Conservation (phyloP, 1,139 yeast species). For the Protomyces arabidopsidicola region DNA sequence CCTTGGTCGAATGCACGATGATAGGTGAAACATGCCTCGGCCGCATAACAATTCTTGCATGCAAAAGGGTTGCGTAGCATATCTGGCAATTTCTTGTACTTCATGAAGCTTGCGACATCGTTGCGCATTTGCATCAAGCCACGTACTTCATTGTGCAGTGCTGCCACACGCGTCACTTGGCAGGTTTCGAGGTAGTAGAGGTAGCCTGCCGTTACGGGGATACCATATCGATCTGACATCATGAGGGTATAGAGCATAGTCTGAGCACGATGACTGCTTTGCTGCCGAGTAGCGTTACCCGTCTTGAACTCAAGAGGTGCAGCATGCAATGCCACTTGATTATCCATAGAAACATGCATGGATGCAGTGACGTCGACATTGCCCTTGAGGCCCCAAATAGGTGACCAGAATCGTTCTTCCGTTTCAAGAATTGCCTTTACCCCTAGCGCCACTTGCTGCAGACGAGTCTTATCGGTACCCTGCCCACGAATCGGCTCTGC, state of each 20-base stretch:
- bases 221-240: constrained; percentile 65
- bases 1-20: constrained; percentile 55
- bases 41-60: constrained; percentile 66
- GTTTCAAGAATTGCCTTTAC: constrained; percentile 67
- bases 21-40: constrained; percentile 62
- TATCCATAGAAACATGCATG: constrained; percentile 43
- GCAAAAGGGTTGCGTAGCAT: constrained; percentile 49
- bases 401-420: constrained; percentile 91
- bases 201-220: constrained; percentile 60
- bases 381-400: constrained; percentile 86
- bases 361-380: constrained; percentile 82
- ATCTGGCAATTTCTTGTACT: constrained; percentile 53
- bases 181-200: constrained; percentile 68
- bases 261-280: constrained; percentile 76
- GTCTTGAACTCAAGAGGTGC: constrained; percentile 85
- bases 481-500: constrained; percentile 15
- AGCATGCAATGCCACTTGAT: constrained; percentile 23
- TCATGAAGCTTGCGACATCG: constrained; percentile 56
- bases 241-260: constrained; percentile 77
- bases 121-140: constrained; percentile 71
- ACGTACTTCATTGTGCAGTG: constrained; percentile 48
- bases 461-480: constrained; percentile 10
- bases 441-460: constrained; percentile 36
- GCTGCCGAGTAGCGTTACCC: constrained; percentile 51
- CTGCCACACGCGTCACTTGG: constrained; percentile 47